Percentiles rank a stretch among this genome's conserved stretches.
These are phyloP conservation scores for Ceratocystis lukuohia DNA, from an alignment of 2,329 filamentous ascomycete genomes.

Conservation along the genomic window DNA sequence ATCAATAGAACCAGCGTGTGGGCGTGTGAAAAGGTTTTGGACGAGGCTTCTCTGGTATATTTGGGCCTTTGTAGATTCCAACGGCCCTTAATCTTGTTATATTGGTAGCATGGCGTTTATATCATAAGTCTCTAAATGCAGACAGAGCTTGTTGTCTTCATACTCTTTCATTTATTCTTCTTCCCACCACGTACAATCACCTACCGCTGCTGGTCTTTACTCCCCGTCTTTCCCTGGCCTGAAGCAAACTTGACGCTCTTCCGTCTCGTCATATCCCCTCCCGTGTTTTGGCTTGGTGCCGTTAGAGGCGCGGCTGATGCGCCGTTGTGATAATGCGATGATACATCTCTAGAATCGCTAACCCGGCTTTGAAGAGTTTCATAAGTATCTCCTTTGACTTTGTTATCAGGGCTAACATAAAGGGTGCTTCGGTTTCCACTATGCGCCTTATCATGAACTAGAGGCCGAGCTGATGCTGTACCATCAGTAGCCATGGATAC, in stretches of 20 bases:
- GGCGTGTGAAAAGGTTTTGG: conserved; percentile 16
- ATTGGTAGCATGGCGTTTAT: conserved; percentile 1
- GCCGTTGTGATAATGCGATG: background rate
- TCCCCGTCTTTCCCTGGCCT: background rate
- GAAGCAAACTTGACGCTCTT: conserved; percentile 50
- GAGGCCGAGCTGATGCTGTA: conserved; percentile 34
- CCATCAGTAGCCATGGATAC: background rate
- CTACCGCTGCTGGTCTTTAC: background rate
- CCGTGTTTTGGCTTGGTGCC: conserved; percentile 27
- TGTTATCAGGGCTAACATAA: conserved; percentile 1
- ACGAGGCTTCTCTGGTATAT: background rate
- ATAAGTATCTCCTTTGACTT: conserved; percentile 35
- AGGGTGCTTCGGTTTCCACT: background rate
- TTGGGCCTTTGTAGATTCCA: background rate
- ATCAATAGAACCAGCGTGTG: background rate
- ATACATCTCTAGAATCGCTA: background rate
- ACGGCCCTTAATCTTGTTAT: background rate
- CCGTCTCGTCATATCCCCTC: conserved; percentile 35
- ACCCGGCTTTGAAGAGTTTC: background rate
- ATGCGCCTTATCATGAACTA: conserved; percentile 43
- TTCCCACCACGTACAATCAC: background rate
- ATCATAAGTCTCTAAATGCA: background rate
- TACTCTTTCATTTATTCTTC: background rate
- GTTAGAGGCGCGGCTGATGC: conserved; percentile 25
- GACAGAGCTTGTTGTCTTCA: background rate